A percentile compares a stretch with the other conserved stretches of the same genome.
Evolutionary conservation across 192 early-diverging fungal species (phyloP).

Genomic region (Pilaira anomala): DNA sequence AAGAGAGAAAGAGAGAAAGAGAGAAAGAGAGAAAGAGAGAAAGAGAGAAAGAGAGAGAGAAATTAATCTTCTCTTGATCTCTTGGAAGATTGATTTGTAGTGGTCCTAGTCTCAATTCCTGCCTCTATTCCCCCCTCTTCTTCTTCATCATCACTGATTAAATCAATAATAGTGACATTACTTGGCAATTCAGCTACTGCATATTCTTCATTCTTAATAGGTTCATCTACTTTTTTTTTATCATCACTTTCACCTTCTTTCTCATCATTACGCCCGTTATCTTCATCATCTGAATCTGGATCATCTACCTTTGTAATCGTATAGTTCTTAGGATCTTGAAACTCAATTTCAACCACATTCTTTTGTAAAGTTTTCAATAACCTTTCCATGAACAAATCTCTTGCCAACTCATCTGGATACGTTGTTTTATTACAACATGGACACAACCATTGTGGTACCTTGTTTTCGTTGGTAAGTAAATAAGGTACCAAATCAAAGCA

Average conservation of each 20-base stretch:
- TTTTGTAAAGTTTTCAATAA: constrained; percentile 10
- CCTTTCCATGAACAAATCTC: constrained; percentile 13
- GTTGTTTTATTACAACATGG: constrained; percentile 23
- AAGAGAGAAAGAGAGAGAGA: no score
- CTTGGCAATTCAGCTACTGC: neutral
- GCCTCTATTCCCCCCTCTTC: neutral
- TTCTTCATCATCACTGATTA: constrained; percentile 22
- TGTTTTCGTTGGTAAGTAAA: constrained; percentile 7
- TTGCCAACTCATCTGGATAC: constrained; percentile 4
- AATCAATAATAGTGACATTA: constrained; percentile 6
- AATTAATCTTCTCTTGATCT: neutral
- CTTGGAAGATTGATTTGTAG: neutral
- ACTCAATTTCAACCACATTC: constrained; percentile 17
- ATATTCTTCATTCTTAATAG: neutral
- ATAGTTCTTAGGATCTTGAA: neutral
- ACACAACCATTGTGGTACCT: constrained; percentile 18
- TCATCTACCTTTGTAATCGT: neutral
- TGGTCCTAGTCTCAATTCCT: neutral
- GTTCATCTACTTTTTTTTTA: neutral
- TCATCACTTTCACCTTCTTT: neutral
- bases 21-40: no score
- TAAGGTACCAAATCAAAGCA: constrained; percentile 25
- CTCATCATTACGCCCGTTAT: no score
- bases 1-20: no score
- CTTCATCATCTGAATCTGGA: neutral